Evolutionary conservation across 352 stramenopile species (phyloP), one percentile per base, ranked within the genome.

Genomic region (Pythium grandisporangium): DNA sequence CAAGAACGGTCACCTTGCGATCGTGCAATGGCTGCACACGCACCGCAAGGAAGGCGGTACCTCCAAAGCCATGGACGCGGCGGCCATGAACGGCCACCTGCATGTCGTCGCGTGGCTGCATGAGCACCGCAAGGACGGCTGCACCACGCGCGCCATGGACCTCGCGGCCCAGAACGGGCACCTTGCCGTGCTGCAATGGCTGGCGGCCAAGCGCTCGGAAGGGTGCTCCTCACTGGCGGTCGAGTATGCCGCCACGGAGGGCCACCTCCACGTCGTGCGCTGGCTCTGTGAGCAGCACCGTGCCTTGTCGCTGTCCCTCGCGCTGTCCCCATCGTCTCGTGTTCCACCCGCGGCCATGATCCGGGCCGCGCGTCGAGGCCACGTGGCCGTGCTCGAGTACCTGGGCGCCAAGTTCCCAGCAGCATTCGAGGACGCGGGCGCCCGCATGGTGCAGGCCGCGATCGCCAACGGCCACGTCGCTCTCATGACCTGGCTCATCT

Each of bases 41-140:
- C 58, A 90, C 45, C 67, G 75, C 11, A 39, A 40, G 1, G 79
- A 92, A 49, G 79, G 79, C 2, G 90, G 73, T 55, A 86, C 68
- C 22, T 30, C 60, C 2, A 70, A 71, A 26, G 79, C 79, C 13
- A 55, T 92, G 33, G 81, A 72, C 42, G 75, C 81, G 37, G 79
- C 79, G 4, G 63, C 66, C 3, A 52, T 58, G 0, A 58, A 64
- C 16, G 73, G 73, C 5, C 68, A 84, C 33, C 38, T 84, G n/a
- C 45, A 62, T 13, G 62, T 76, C 37, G 52, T 84, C 16, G 58
- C 73, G 51, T 86, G 70, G 70, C 56, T 86, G 17, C 70, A 65
- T 24, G 58, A 68, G 16, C 42, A 63, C 26, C 70, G 65, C 45
- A 53, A 64, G 21, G 53, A 78, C 46, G 61, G 74, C n/a, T 76